Evolutionary conservation across 1,284 basidiomycete genomes (phyloP), one percentile per base, ranked within the genome.

Genomic region (Peniophora sp.): DNA sequence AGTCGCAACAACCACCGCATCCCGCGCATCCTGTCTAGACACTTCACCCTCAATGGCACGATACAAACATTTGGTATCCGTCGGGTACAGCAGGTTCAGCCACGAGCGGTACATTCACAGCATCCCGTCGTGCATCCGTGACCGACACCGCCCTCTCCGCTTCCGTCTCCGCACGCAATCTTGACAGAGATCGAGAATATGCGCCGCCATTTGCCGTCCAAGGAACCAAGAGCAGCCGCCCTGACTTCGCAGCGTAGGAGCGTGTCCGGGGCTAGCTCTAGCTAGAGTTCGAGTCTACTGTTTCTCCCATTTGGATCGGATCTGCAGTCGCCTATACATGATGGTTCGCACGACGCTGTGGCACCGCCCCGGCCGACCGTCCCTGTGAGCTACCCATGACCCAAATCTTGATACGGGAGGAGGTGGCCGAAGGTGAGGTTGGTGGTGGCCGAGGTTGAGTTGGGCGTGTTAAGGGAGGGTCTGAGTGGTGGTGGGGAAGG

Each of bases 381-480:
- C 16, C 24, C 5, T 16, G 38, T 20, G 8, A 20, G 38, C n/a
- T 20, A 41, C 8, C n/a, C 19, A 6, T 6, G 6, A n/a, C 16
- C n/a, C 8, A 6, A 12, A 32, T 12, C 12, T 5, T 32, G 27
- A 12, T 32, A 66, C 83, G 85, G 57, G 85, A 90, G 0, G 96
- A 98, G 64, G 66, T 81, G 0, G 83, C 86, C 0, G 85, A 92
- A 63, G 66, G 73, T 0, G 66, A 79, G 76, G 58, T 59, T 91
- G 24, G 89, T 89, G n/a, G 81, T 89, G 51, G 62, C 90, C 38
- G 85, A 97, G 63, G 81, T 97, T 19, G 95, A 97, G 64, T 70
- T 95, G 41, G 82, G 84, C 14, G 84, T 91, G 10, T 56, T 96
- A 54, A 84, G 83, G 65, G 75, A 80, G 58, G 73, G 72, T 17